A percentile compares a stretch with the other conserved stretches of the same genome.
Conservation (phyloP, 257 asterid genomes). For the Nicotiana knightiana region DNA sequence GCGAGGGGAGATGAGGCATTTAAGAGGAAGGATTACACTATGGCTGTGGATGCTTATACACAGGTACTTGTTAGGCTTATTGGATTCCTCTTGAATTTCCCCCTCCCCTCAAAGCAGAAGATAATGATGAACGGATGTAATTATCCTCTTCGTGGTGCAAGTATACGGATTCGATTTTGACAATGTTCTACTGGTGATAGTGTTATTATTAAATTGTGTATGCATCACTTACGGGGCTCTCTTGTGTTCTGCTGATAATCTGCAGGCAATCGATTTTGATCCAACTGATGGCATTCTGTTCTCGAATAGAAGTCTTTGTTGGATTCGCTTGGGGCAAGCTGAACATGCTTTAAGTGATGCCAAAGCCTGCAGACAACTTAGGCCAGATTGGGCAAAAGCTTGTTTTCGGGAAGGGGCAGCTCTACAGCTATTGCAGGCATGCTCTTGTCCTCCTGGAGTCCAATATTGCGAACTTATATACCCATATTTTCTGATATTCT, state of each 20-base stretch:
- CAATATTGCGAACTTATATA: not conserved
- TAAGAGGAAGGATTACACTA: conserved; percentile 53
- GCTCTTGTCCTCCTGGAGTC: not conserved
- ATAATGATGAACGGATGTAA: not conserved
- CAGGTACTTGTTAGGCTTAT: conserved; percentile 43
- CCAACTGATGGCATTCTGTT: conserved; percentile 70
- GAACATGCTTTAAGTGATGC: conserved; percentile 88
- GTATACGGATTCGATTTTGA: not conserved
- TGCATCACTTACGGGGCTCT: not conserved
- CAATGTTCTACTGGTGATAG: not conserved
- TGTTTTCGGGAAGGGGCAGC: conserved; percentile 98
- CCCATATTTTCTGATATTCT: not conserved
- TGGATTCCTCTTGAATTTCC: not conserved
- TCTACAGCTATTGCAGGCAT: conserved; percentile 68
- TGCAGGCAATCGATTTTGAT: conserved; percentile 86
- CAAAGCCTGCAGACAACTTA: conserved; percentile 62
- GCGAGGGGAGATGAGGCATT: conserved; percentile 81
- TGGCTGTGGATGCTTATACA: conserved; percentile 85
- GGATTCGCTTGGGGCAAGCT: conserved; percentile 89
- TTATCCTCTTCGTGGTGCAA: not conserved
- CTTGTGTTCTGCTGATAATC: conserved; percentile 14
- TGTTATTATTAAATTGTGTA: not conserved
- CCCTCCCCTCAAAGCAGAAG: not conserved
- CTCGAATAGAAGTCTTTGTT: conserved; percentile 93
- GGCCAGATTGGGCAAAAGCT: conserved; percentile 97